These are phyloP conservation scores for Calonectria ilicicola DNA, from an alignment of 2,329 filamentous ascomycete species.

Conservation along the genomic window DNA sequence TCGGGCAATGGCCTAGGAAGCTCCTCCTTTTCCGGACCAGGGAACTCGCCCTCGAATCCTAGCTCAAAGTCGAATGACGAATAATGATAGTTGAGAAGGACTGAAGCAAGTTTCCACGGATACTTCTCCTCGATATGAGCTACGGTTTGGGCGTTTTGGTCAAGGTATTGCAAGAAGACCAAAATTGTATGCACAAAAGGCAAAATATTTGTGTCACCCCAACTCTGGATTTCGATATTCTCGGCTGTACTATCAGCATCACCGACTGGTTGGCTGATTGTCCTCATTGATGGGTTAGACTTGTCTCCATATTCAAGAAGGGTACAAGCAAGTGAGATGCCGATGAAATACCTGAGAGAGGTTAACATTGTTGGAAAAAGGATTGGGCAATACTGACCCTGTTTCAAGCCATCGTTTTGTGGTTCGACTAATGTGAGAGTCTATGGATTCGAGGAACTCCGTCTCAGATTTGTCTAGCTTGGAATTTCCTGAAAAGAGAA, in stretches of 20 bases:
- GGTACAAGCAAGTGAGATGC: constrained; percentile 47
- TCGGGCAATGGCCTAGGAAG: constrained; percentile 72
- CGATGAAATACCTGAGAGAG: constrained; percentile 45
- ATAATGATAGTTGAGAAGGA: constrained; percentile 53
- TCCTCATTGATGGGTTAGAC: constrained; percentile 61
- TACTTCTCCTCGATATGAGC: constrained; percentile 55
- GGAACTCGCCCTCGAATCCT: constrained; percentile 60
- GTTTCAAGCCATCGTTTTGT: constrained; percentile 64
- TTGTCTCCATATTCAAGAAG: constrained; percentile 51
- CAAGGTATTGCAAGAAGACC: constrained; percentile 66
- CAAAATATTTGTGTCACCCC: constrained; percentile 69
- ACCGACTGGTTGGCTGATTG: constrained; percentile 45
- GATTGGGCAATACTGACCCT: constrained; percentile 48
- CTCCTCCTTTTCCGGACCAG: constrained; percentile 55
- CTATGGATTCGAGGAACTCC: constrained; percentile 66
- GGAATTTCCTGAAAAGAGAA: constrained; percentile 68
- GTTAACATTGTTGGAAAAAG: too few relatives aligned
- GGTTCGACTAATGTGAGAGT: constrained; percentile 66
- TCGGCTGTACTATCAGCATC: constrained; percentile 44
- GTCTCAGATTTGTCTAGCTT: constrained; percentile 57
- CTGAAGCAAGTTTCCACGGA: constrained; percentile 63
- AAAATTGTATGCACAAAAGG: constrained; percentile 73
- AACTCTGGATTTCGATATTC: constrained; percentile 58
- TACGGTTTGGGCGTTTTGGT: constrained; percentile 55
- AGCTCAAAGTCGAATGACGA: constrained; percentile 42